Conservation (phyloP, 345 rosid species). For the Rhodomyrtus tomentosa region DNA sequence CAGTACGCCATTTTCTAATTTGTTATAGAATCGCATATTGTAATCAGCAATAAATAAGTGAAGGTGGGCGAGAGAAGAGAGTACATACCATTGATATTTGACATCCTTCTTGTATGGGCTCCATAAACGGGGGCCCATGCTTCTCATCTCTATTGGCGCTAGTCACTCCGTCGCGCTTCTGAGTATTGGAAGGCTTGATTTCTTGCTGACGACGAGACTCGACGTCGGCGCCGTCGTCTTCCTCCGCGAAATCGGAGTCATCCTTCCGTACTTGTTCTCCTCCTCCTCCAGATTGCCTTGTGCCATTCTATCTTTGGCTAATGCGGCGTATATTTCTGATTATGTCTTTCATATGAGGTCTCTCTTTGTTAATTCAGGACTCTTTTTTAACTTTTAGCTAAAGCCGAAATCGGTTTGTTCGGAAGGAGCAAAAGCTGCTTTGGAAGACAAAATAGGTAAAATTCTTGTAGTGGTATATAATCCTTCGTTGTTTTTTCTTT, state of each 20-base stretch:
- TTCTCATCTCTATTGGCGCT: too few relatives aligned
- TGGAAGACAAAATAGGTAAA: neutral
- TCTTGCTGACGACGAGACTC: neutral
- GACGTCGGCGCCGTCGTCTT: constrained; percentile 2
- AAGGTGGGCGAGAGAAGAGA: too few relatives aligned
- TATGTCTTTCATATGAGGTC: neutral
- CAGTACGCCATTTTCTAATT: too few relatives aligned
- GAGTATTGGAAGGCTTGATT: neutral
- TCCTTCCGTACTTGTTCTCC: constrained; percentile 9
- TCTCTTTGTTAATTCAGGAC: neutral
- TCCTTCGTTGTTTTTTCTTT: neutral
- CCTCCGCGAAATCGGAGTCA: constrained; percentile 3
- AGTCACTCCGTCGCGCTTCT: too few relatives aligned
- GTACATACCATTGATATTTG: too few relatives aligned
- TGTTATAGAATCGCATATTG: too few relatives aligned
- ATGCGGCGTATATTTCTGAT: neutral
- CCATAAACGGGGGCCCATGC: too few relatives aligned
- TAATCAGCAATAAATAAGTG: too few relatives aligned
- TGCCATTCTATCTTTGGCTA: neutral
- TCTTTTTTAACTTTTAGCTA: too few relatives aligned
- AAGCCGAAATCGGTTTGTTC: neutral
- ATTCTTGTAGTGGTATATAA: neutral
- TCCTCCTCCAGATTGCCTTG: neutral
- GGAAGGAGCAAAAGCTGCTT: neutral
- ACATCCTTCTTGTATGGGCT: too few relatives aligned